Base-by-base conservation (phyloP, 768 basidiomycete genomes). In the Coprinellus micaceus region DNA sequence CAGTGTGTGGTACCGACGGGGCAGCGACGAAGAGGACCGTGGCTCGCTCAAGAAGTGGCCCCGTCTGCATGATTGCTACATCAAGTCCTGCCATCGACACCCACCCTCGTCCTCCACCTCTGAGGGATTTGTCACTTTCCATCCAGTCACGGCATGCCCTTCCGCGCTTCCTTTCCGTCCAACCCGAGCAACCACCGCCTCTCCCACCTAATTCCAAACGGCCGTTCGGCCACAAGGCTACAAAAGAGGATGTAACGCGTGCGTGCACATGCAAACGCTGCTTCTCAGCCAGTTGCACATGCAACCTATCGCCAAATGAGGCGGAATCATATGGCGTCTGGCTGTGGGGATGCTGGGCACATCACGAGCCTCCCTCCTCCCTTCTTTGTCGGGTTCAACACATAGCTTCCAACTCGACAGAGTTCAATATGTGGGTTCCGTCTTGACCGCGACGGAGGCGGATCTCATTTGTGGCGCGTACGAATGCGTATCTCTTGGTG, bases 401-500 rank as follows among this genome's bases (percentile, higher is more conserved):
- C 10, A 28, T 25, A 9, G 12, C 9, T 25, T 36, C 13, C 5
- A 17, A 6, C 19, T 51, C 15, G 25, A 6, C 29, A 9, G 17
- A 6, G 25, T 30, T 9, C 19, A 17, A 3, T 22, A 3, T 11
- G 29, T 51, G 7, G 52, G 40, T 15, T 33, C 39, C 15, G 33
- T 19, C 4, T 25, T 53, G 13, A 53, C 52, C n/a, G 5, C 21
- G 3, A 24, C 12, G 11, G 52, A 53, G 28, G 10, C 40, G n/a
- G 36, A 53, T 39, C 12, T 53, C 12, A 22, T 53, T 11, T 39
- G 33, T 12, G 52, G 52, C 7, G 52, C 52, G 13, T 53, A 53
- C 24, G 50, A n/a, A 19, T 51, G 50, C 24, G 21, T 53, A 5
- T 39, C 33, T 54, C 52, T n/a, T 53, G 52, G 52, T 53, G 52